phyloP scores from a whole-genome alignment of 2,329 filamentous ascomycete species.

The Colletotrichum kahawae region DNA sequence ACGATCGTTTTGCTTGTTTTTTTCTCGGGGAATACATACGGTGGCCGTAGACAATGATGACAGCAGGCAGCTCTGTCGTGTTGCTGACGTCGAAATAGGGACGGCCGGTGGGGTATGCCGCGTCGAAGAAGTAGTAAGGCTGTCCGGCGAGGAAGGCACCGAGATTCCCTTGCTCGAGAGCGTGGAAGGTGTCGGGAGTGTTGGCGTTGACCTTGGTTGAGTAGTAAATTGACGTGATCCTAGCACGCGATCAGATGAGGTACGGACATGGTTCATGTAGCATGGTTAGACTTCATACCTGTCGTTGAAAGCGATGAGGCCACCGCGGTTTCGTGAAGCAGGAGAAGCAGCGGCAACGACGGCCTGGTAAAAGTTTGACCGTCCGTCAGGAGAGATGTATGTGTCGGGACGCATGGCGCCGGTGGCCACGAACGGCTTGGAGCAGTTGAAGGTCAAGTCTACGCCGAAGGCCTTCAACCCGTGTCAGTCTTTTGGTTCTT shows the following conservation, averaged over 20 bases:
- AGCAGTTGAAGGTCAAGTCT: slow-evolving; percentile 54
- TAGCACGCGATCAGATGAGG: not conserved
- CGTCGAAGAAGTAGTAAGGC: slow-evolving; percentile 58
- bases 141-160: slow-evolving; percentile 57
- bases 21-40: slow-evolving; percentile 25
- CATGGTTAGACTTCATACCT: not conserved
- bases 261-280: rapidly evolving
- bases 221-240: slow-evolving; percentile 55
- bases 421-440: slow-evolving; percentile 56
- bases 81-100: slow-evolving; percentile 38
- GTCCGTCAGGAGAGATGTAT: slow-evolving; percentile 57
- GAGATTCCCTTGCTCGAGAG: slow-evolving; percentile 52
- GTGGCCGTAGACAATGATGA: slow-evolving; percentile 52
- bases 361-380: slow-evolving; percentile 57
- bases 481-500: not conserved
- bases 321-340: slow-evolving; percentile 46
- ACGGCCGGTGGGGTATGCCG: slow-evolving; percentile 46
- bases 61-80: slow-evolving; percentile 43
- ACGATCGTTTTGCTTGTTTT: not conserved
- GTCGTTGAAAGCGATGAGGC: slow-evolving; percentile 58
- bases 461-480: slow-evolving; percentile 50
- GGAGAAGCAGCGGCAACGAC: slow-evolving; percentile 52
- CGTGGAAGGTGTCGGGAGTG: slow-evolving; percentile 58
- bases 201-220: slow-evolving; percentile 60
- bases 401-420: slow-evolving; percentile 61